Percentiles rank a stretch among this genome's conserved stretches.
These are phyloP conservation scores for Diphasiastrum complanatum DNA, from an alignment of 83 land plant species.

Conservation along the genomic window DNA sequence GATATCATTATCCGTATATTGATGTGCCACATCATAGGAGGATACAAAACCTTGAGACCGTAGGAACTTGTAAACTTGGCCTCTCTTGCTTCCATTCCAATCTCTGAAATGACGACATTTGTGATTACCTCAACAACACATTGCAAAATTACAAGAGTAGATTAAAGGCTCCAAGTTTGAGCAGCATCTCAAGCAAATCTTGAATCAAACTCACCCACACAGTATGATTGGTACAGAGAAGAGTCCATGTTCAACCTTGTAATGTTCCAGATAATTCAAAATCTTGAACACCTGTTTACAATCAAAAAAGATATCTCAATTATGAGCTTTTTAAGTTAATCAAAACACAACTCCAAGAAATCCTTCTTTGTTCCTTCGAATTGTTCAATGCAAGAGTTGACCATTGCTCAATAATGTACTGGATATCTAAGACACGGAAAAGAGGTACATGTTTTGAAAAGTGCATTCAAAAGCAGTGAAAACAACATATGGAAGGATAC, in stretches of 20 bases:
- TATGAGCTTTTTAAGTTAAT: too few relatives aligned
- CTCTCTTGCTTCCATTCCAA: constrained; percentile 23
- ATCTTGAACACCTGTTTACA: constrained; percentile 18
- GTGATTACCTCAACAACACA: too few relatives aligned
- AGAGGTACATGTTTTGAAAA: too few relatives aligned
- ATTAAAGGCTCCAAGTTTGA: neutral
- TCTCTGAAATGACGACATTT: constrained; percentile 1
- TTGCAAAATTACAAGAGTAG: neutral
- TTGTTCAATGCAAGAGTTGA: too few relatives aligned
- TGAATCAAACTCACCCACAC: constrained; percentile 8
- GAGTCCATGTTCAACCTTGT: constrained; percentile 6
- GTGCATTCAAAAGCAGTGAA: too few relatives aligned
- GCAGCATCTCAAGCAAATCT: neutral
- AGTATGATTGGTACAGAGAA: constrained; percentile 4
- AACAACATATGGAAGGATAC: too few relatives aligned
- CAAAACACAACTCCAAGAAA: too few relatives aligned
- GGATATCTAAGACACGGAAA: too few relatives aligned
- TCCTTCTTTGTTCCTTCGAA: too few relatives aligned
- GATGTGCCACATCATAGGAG: constrained; percentile 10
- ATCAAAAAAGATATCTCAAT: too few relatives aligned
- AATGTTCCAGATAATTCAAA: constrained; percentile 10
- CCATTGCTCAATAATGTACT: too few relatives aligned
- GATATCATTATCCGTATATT: constrained; percentile 5
- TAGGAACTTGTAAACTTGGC: constrained; percentile 15
- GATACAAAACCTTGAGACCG: constrained; percentile 15